phyloP scores from a whole-genome alignment of 805 yeast species.

The Monosporozyma aerobia region DNA sequence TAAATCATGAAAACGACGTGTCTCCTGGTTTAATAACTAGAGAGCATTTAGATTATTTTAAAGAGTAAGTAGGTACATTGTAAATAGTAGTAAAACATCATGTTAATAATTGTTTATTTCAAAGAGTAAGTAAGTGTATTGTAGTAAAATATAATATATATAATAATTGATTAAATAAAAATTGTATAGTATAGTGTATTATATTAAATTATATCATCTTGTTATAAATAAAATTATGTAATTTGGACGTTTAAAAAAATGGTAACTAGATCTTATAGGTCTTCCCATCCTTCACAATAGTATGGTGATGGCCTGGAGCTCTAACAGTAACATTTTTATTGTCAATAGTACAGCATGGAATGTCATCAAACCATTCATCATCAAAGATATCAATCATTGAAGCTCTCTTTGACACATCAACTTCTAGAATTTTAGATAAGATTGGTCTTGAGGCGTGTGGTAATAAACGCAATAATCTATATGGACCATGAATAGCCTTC shows the following conservation, averaged over 20 bases:
- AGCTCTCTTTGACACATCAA: constrained; percentile 56
- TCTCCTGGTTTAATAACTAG: not conserved
- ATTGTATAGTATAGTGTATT: not conserved
- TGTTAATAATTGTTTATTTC: too few species aligned
- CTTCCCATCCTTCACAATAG: constrained; percentile 39
- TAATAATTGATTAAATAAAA: not conserved
- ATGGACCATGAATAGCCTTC: constrained; percentile 71
- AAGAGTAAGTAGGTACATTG: not conserved
- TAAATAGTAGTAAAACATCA: not conserved
- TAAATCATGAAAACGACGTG: not conserved
- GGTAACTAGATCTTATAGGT: constrained; percentile 28
- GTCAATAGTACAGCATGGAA: constrained; percentile 50
- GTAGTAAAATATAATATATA: not conserved
- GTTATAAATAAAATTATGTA: not conserved
- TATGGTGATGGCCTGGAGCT: constrained; percentile 45
- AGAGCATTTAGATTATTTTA: not conserved
- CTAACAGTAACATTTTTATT: constrained; percentile 32
- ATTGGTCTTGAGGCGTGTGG: constrained; percentile 82
- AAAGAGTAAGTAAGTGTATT: not conserved
- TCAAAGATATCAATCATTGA: constrained; percentile 53
- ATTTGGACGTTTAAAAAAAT: not conserved
- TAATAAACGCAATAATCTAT: constrained; percentile 65
- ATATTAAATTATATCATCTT: not conserved
- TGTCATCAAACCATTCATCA: constrained; percentile 64
- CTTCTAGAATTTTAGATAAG: constrained; percentile 52